Base-by-base conservation (phyloP, 768 basidiomycete genomes). In the Pulveroboletus ravenelii region DNA sequence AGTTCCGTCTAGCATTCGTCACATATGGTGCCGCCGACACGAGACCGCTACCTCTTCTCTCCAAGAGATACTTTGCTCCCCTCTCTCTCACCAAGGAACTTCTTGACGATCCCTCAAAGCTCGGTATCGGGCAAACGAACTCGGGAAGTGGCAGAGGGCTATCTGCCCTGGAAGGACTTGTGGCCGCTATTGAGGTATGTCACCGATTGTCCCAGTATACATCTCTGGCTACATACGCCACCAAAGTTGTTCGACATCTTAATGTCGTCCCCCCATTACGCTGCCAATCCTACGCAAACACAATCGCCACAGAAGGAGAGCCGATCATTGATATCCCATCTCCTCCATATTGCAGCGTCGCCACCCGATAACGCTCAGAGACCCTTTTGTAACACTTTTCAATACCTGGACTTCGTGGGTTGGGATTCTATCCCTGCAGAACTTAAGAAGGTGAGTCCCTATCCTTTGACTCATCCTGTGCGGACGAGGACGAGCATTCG, bases 121-220 rank as follows among this genome's bases (percentile, higher is more conserved):
- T 84, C 6, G 85, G 83, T 2, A 71, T 88, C 15, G 85, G 85
- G 3, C 68, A 73, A 50, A 79, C 79, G 1, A 73, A 71, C 40
- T 74, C 74, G 8, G 77, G 77, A 6, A 74, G 74, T 1, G 59
- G 62, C 8, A 63, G 63, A 27, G 85, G 85, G 1, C 76, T 87
- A 77, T 82, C 84, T 25, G 81, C 82, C 5, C 67, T 89, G 7
- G 87, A 89, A 51, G 87, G 82, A 8, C 63, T 87, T 12, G 81
- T 85, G 13, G 82, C 85, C 15, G 82, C 80, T 30, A 66, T 88
- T 20, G 86, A 89, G 74, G 86, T 87, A 47, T 47, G 70, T 18
- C 12, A 3, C 14, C n/a, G 13, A 38, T n/a, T n/a, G 17, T 39
- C 23, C 41, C 17, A n/a, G 3, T 30, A 13, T 25, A 18, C 13